phyloP scores from a whole-genome alignment of 805 yeast species.

The Lachancea fermentati region DNA sequence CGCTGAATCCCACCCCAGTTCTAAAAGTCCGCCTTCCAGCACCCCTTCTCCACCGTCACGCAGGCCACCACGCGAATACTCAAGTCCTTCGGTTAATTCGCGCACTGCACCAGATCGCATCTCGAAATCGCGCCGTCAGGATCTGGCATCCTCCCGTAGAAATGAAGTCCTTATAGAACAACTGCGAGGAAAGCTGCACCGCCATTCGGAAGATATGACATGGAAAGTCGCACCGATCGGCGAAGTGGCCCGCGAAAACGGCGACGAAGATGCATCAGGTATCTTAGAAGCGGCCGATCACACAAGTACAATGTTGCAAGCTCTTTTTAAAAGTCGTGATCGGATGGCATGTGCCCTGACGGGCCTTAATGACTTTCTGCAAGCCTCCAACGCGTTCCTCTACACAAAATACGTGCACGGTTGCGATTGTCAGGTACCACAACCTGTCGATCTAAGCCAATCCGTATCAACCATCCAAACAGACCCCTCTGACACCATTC shows the following conservation, averaged over 20 bases:
- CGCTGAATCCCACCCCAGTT: constrained; percentile 1
- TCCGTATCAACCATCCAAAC: neutral
- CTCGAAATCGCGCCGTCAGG: constrained; percentile 2
- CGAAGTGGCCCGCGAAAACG: neutral
- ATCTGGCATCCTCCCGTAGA: constrained; percentile 4
- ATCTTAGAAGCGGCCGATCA: neutral
- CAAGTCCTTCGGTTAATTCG: neutral
- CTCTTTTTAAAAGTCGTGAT: neutral
- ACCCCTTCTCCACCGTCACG: neutral
- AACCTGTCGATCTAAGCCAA: neutral
- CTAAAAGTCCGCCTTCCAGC: neutral
- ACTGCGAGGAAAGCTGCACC: constrained; percentile 3
- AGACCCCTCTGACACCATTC: neutral
- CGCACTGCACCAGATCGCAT: neutral
- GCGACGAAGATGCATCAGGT: neutral
- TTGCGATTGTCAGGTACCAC: constrained; percentile 7
- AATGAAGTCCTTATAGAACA: constrained; percentile 7
- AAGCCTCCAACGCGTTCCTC: constrained; percentile 4
- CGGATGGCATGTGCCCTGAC: neutral
- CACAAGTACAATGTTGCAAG: neutral
- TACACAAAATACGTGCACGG: constrained; percentile 8
- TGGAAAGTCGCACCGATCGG: constrained; percentile 4
- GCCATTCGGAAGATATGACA: constrained; percentile 6
- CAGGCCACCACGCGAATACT: neutral
- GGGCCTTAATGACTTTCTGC: constrained; percentile 1